Evolutionary conservation across 192 early-diverging fungal species (phyloP).

Genomic region (Dispira simplex): DNA sequence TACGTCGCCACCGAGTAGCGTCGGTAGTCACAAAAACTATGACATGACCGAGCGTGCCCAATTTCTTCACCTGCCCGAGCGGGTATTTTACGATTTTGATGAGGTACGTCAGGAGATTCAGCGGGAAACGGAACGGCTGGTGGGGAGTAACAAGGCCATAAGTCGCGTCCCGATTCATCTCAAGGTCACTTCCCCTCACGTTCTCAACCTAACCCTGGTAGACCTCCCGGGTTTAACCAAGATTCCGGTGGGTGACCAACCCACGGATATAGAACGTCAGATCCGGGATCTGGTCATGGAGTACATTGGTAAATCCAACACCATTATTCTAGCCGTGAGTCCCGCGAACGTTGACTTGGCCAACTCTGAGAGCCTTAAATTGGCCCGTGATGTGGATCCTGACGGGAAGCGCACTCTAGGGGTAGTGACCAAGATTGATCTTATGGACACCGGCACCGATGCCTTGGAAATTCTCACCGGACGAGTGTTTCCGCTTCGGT

Average conservation of each 20-base stretch:
- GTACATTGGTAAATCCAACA: conserved; percentile 71
- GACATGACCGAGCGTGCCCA: conserved; percentile 35
- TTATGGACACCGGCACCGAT: conserved; percentile 75
- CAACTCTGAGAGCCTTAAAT: conserved; percentile 73
- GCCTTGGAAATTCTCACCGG: conserved; percentile 66
- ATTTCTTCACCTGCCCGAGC: conserved; percentile 61
- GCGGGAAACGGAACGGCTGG: conserved; percentile 59
- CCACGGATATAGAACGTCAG: conserved; percentile 67
- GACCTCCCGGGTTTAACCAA: conserved; percentile 75
- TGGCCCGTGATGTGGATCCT: conserved; percentile 72
- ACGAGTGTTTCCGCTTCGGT: conserved; percentile 54
- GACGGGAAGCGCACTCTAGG: conserved; percentile 65
- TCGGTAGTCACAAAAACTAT: neutral
- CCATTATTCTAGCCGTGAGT: conserved; percentile 68
- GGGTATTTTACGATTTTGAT: conserved; percentile 56
- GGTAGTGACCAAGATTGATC: conserved; percentile 67
- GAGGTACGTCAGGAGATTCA: conserved; percentile 71
- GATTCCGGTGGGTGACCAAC: conserved; percentile 60
- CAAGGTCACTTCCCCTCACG: conserved; percentile 57
- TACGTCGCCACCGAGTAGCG: no score
- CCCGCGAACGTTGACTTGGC: conserved; percentile 70
- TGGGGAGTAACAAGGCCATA: conserved; percentile 67
- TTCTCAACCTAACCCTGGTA: conserved; percentile 66
- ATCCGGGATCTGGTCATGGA: conserved; percentile 58
- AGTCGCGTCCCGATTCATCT: conserved; percentile 61